Base-by-base conservation (phyloP, 164 flowering plant species). In the Warburgia ugandensis region DNA sequence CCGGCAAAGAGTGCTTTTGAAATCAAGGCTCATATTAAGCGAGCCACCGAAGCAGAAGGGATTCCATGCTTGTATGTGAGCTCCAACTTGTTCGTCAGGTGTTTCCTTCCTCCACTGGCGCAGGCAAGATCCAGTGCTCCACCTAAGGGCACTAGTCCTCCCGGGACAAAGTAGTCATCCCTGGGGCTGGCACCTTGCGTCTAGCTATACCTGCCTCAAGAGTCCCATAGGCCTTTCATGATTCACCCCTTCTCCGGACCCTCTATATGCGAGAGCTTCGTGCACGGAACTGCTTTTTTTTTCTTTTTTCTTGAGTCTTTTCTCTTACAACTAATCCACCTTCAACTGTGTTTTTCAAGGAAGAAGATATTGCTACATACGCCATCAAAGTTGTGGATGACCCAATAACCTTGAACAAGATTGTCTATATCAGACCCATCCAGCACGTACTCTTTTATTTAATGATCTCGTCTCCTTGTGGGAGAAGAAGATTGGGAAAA, bases 401-500 rank as follows among this genome's bases (percentile, higher is more conserved):
- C 42, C 89, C 86, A 27, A 73, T 82, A 61, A 77, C 94, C 35
- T 50, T 79, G 72, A 80, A 82, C 79, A 80, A 77, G 58, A 65
- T 66, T 61, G 60, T 84, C 41, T 70, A 66, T 65, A 48, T 84
- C 35, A 75, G 49, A 53, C 84, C 88, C n/a, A n/a, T 25, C 64
- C 80, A 4, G 61, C 52, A 16, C 73, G 79, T 63, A 66, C 33
- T 11, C 55, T 42, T 59, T 74, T 86, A 3, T 62, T 76, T 64
- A 77, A 77, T 40, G 86, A 84, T 13, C 66, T 82, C 4, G 83
- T 76, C 11, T 65, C 79, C 16, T 29, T 79, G 8, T 79, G 86
- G 94, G 89, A 82, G 68, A 79, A 73, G 58, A 76, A 74, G 69
- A 81, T 77, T 5, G 86, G 84, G 16, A 79, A 79, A 43, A 74